A percentile compares a stretch with the other conserved stretches of the same genome.
phyloP scores from a whole-genome alignment of 2,329 filamentous ascomycete species.

The Neonectria neomacrospora region DNA sequence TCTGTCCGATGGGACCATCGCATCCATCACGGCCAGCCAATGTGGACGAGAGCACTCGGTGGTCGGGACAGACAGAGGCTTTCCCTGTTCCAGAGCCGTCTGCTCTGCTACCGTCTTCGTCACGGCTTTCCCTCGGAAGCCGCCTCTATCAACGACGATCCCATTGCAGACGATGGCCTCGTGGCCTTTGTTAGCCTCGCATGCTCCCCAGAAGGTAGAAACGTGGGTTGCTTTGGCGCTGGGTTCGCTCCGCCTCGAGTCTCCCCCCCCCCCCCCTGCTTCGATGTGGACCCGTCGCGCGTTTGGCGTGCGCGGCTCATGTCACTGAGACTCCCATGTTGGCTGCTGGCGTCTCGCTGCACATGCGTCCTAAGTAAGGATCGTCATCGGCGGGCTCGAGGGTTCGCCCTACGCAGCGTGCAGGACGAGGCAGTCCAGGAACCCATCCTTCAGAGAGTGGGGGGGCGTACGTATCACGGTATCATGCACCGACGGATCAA shows the following conservation, averaged over 20 bases:
- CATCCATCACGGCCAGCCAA: neutral
- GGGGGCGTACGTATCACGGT: constrained; percentile 9
- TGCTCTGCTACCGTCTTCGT: neutral
- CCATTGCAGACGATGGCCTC: neutral
- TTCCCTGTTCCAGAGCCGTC: neutral
- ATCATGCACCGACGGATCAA: neutral
- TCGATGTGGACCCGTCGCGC: neutral
- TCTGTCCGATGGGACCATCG: neutral
- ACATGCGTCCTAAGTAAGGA: neutral
- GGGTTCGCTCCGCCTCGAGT: neutral
- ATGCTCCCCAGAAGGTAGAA: neutral
- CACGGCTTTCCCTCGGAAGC: neutral
- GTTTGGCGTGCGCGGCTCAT: constrained; percentile 23
- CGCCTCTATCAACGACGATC: neutral
- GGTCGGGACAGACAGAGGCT: too few species aligned
- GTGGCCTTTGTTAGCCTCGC: constrained; percentile 12
- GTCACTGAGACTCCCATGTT: constrained; percentile 23
- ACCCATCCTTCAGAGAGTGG: neutral
- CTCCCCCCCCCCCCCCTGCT: neutral
- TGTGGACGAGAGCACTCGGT: neutral
- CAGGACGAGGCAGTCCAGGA: constrained; percentile 3
- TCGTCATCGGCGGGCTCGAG: neutral
- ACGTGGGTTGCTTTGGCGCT: neutral
- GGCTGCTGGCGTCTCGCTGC: constrained; percentile 20
- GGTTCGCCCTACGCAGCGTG: neutral